Percentiles rank a stretch among this genome's conserved stretches.
These are phyloP conservation scores for Tagetes patula DNA, from an alignment of 129 eudicot species.

Conservation along the genomic window DNA sequence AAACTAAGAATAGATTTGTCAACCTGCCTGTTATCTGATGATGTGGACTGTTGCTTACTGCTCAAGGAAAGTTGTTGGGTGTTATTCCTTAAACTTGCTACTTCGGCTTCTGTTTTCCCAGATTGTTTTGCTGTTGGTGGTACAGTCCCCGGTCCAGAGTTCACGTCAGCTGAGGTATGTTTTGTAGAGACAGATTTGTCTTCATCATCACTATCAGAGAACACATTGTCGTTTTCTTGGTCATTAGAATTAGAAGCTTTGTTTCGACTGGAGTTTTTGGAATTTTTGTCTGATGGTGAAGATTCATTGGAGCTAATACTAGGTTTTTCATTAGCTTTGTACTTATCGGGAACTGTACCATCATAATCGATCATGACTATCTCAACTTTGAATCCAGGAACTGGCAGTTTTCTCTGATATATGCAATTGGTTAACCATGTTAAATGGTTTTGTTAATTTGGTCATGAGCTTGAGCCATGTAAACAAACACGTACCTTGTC, in stretches of 20 bases:
- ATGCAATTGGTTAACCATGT: neutral
- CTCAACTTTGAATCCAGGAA: constrained; percentile 88
- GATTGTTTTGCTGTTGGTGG: constrained; percentile 28
- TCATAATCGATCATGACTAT: constrained; percentile 85
- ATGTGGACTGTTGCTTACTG: constrained; percentile 36
- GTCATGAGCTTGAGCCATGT: neutral
- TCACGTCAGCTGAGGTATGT: constrained; percentile 13
- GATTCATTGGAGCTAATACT: constrained; percentile 36
- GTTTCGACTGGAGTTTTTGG: constrained; percentile 29
- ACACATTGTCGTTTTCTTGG: constrained; percentile 67
- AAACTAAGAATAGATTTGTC: constrained; percentile 41
- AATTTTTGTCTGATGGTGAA: constrained; percentile 33
- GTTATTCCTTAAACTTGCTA: constrained; percentile 28
- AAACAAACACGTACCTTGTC: constrained; percentile 53
- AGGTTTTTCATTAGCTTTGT: constrained; percentile 34
- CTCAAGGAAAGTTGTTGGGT: constrained; percentile 49
- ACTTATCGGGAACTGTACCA: constrained; percentile 49
- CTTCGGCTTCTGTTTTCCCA: constrained; percentile 26
- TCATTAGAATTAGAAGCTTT: constrained; percentile 42
- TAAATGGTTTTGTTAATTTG: neutral
- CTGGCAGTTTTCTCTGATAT: constrained; percentile 77
- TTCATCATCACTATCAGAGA: constrained; percentile 79
- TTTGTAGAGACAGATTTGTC: constrained; percentile 45
- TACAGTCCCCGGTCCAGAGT: constrained; percentile 33
- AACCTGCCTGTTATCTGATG: constrained; percentile 11